These are phyloP conservation scores for Fusarium nurragi DNA, from an alignment of 2,329 filamentous ascomycete species.

Conservation along the genomic window DNA sequence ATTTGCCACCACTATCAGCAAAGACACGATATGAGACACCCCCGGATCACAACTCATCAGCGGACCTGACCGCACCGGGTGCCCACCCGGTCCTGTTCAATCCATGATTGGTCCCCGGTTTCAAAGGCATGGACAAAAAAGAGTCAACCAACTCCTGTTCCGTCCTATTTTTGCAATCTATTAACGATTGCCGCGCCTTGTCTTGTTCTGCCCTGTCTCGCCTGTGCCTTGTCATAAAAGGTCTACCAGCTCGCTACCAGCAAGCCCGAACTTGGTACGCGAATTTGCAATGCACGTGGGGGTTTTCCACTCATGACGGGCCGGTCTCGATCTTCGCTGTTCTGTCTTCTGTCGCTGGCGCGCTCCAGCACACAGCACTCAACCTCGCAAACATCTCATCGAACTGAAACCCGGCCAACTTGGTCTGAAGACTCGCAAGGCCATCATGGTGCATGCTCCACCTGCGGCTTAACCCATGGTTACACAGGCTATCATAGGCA, in stretches of 20 bases:
- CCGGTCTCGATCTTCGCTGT: not conserved
- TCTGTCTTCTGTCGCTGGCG: not conserved
- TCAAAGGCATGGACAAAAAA: slow-evolving; percentile 24
- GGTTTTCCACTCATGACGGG: not conserved
- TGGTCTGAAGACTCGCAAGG: not conserved
- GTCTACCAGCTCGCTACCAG: not conserved
- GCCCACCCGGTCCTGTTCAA: slow-evolving; percentile 23
- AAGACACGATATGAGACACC: not conserved
- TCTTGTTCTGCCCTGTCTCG: not conserved
- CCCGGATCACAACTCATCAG: slow-evolving; percentile 25
- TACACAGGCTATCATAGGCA: not conserved
- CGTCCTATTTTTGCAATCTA: slow-evolving; percentile 13
- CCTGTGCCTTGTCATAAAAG: slow-evolving; percentile 5
- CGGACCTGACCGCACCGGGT: slow-evolving; percentile 36
- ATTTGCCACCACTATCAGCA: not conserved
- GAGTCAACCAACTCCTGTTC: slow-evolving; percentile 20
- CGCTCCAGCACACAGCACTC: not conserved
- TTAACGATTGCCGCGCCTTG: slow-evolving; percentile 25
- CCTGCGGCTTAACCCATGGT: not conserved
- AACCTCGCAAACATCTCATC: slow-evolving; percentile 2
- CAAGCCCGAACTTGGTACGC: not conserved
- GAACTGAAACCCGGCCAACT: not conserved
- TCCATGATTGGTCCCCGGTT: slow-evolving; percentile 19
- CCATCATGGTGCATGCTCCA: not conserved
- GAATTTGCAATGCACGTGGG: not conserved